Evolutionary conservation across 345 rosid species (phyloP), one percentile per base, ranked within the genome.

Genomic region (Draba incana): DNA sequence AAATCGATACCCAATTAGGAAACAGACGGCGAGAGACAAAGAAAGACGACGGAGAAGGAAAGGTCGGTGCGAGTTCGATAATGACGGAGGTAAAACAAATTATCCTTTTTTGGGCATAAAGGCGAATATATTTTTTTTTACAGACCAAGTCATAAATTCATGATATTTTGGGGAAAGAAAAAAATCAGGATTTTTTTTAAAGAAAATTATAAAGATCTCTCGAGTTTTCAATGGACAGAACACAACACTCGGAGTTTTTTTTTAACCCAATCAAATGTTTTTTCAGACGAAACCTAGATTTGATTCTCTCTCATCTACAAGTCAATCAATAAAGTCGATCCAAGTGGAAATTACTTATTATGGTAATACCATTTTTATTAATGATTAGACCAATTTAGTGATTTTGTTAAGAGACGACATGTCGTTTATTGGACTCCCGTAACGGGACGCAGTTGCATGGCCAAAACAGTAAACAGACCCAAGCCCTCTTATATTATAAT

Each of bases 41-140:
- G 33, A 3, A 57, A 24, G 73, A 60, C 64, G 78, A 45, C 77
- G 73, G 78, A 61, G 73, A 61, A 23, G 30, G 50, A 52, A 52
- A 46, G 64, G 68, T 50, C 68, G 68, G 72, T 58, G 72, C 9
- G 48, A 33, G 48, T 66, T 25, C 43, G 72, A 74, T 60, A 58
- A 73, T 42, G 77, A 73, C 77, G 41, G 56, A 12, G 48, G 15
- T 20, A 56, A 23, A 27, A 16, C 31, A 44, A 74, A 61, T 53
- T 60, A 53, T 68, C 51, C 64, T 28, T 37, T 67, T 61, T 37
- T 13, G 73, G 62, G 42, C 14, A 59, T 11, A 66, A 74, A 66
- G 62, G 4, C 6, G 25, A 20, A 20, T 20, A 35, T 51, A 8
- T 49, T 49, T 41, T 49, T 35, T 56, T 57, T 50, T 12, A 50